A percentile compares a stretch with the other conserved stretches of the same genome.
Conservation (phyloP, 305 asterid genomes). For the Fraxinus greggii region DNA sequence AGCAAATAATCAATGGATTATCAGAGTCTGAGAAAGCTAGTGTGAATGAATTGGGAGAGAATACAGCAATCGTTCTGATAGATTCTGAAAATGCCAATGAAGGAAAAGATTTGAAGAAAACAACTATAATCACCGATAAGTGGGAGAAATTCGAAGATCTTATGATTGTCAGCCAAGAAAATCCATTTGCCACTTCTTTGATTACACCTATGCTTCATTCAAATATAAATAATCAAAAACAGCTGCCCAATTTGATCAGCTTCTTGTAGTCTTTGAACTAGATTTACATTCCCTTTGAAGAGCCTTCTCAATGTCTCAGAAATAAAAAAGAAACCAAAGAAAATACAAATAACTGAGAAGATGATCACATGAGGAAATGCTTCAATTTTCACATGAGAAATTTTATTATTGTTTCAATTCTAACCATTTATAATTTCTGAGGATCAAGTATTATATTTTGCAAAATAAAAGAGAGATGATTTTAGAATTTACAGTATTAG, state of each 20-base stretch:
- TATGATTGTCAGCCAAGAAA: conserved; percentile 1
- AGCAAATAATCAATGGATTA: conserved; percentile 45
- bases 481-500: not conserved
- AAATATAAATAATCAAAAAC: conserved; percentile 20
- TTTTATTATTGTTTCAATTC: not conserved
- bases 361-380: not conserved
- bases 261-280: conserved; percentile 24
- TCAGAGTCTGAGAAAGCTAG: not conserved
- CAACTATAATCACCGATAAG: conserved; percentile 56
- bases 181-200: conserved; percentile 33
- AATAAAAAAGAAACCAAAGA: not conserved
- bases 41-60: conserved; percentile 3
- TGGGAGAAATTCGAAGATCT: conserved; percentile 85
- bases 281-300: not conserved
- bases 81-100: not conserved
- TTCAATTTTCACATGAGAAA: not conserved
- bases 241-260: conserved; percentile 53
- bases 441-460: not conserved
- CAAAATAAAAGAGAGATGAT: not conserved
- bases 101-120: not conserved
- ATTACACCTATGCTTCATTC: not conserved
- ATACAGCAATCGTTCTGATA: conserved; percentile 25
- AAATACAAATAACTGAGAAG: not conserved
- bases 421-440: not conserved
- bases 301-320: not conserved